A percentile compares a stretch with the other conserved stretches of the same genome.
phyloP scores from a whole-genome alignment of 768 basidiomycete genomes.

The Panellus pusillus region DNA sequence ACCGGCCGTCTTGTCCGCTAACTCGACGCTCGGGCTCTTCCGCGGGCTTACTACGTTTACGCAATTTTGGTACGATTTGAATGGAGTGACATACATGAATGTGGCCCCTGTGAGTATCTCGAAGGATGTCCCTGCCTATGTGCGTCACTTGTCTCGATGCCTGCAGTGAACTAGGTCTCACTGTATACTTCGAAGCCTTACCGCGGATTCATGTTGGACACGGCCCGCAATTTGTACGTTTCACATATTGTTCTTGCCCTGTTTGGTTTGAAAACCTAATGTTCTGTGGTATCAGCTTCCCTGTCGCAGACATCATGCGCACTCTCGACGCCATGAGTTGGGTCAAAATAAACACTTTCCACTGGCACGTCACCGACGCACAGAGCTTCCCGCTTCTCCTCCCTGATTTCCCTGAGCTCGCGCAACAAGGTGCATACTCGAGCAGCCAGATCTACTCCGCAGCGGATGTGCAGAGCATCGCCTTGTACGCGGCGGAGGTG shows the following conservation, averaged over 20 bases:
- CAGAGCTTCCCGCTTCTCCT: slow-evolving; percentile 76
- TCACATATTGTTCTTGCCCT: background rate
- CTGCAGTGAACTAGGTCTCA: background rate
- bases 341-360: slow-evolving; percentile 76
- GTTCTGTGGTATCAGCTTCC: slow-evolving; percentile 43
- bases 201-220: slow-evolving; percentile 81
- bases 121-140: slow-evolving; percentile 65
- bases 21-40: slow-evolving; percentile 65
- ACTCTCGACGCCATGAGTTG: slow-evolving; percentile 77
- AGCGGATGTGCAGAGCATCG: slow-evolving; percentile 55
- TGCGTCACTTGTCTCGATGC: slow-evolving; percentile 31
- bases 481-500: slow-evolving; percentile 66
- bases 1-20: slow-evolving; percentile 55
- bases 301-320: slow-evolving; percentile 62
- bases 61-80: slow-evolving; percentile 62
- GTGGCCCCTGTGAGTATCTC: slow-evolving; percentile 57
- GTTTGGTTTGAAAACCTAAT: background rate
- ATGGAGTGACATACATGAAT: slow-evolving; percentile 48
- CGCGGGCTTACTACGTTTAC: slow-evolving; percentile 78
- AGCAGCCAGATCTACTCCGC: slow-evolving; percentile 49
- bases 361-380: slow-evolving; percentile 83
- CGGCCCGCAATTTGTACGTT: slow-evolving; percentile 70
- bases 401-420: slow-evolving; percentile 59
- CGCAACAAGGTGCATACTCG: slow-evolving; percentile 69
- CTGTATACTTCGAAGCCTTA: slow-evolving; percentile 48